These are phyloP conservation scores for Echinochloa phyllopogon DNA, from an alignment of 176 grass and related monocot genomes.

Conservation along the genomic window DNA sequence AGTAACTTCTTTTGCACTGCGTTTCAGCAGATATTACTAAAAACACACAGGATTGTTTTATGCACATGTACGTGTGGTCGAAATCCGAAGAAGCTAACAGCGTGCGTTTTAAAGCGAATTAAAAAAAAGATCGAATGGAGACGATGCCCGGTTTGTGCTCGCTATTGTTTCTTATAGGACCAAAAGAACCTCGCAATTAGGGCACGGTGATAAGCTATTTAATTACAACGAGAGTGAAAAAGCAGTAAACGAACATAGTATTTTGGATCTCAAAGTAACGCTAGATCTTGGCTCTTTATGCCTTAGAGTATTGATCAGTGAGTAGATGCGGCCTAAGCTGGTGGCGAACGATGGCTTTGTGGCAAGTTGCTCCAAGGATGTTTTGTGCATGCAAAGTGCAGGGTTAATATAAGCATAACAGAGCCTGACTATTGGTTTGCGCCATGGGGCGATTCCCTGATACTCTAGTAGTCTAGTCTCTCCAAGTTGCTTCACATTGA, in stretches of 20 bases:
- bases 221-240: slow-evolving; percentile 27
- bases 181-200: slow-evolving; percentile 22
- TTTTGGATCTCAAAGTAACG: slow-evolving; percentile 33
- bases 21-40: not conserved
- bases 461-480: slow-evolving; percentile 20
- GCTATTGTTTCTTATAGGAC: slow-evolving; percentile 13
- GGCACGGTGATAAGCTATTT: slow-evolving; percentile 39
- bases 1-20: too few relatives aligned
- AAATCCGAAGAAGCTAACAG: not conserved
- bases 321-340: slow-evolving; percentile 49
- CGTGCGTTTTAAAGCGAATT: not conserved
- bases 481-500: slow-evolving; percentile 12
- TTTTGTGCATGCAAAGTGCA: slow-evolving; percentile 30
- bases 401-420: slow-evolving; percentile 8
- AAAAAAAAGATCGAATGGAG: not conserved
- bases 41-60: not conserved
- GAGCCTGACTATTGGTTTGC: slow-evolving; percentile 39
- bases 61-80: not conserved
- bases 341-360: slow-evolving; percentile 21
- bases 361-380: slow-evolving; percentile 14
- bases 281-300: slow-evolving; percentile 44
- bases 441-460: slow-evolving; percentile 46
- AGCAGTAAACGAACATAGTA: slow-evolving; percentile 26
- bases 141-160: not conserved
- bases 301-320: slow-evolving; percentile 36